phyloP scores from a whole-genome alignment of 352 stramenopile genomes.

The Thraustochytrium sp. region DNA sequence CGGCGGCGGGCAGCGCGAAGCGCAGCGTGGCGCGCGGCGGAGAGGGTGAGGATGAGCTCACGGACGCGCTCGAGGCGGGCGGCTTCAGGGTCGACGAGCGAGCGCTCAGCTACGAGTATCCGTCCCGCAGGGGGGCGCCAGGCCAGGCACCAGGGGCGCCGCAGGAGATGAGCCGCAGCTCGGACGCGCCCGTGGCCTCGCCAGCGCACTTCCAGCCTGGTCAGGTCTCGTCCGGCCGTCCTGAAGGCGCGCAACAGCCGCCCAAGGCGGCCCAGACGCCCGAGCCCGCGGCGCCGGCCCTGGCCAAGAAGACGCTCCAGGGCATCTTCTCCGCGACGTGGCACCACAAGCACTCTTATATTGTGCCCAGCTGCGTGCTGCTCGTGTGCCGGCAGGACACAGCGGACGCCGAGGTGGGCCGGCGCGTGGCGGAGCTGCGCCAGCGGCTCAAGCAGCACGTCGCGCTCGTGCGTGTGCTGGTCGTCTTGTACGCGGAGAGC shows the following conservation, averaged over 20 bases:
- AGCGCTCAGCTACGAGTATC: not conserved
- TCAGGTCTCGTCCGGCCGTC: too few species aligned
- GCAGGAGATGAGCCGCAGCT: not conserved
- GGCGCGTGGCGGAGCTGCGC: not conserved
- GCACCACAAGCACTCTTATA: not conserved
- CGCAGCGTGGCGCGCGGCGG: too few species aligned
- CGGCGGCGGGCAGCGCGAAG: too few species aligned
- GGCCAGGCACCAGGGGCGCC: not conserved
- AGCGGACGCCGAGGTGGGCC: not conserved
- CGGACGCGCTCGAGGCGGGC: too few species aligned
- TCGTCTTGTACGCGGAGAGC: not conserved
- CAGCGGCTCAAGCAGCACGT: not conserved
- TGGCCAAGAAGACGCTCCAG: not conserved
- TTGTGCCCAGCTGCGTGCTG: not conserved
- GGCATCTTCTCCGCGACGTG: not conserved
- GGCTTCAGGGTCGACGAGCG: not conserved
- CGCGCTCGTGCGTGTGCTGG: not conserved
- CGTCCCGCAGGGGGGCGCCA: not conserved
- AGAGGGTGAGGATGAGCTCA: too few species aligned
- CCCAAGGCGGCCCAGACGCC: too few species aligned
- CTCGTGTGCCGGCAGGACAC: not conserved
- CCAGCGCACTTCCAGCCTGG: too few species aligned
- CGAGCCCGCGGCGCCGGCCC: too few species aligned
- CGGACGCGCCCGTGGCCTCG: not conserved
- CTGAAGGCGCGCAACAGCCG: too few species aligned